Evolutionary conservation across 805 yeast genomes (phyloP), one percentile per base, ranked within the genome.

Genomic region (Candida ulmi): DNA sequence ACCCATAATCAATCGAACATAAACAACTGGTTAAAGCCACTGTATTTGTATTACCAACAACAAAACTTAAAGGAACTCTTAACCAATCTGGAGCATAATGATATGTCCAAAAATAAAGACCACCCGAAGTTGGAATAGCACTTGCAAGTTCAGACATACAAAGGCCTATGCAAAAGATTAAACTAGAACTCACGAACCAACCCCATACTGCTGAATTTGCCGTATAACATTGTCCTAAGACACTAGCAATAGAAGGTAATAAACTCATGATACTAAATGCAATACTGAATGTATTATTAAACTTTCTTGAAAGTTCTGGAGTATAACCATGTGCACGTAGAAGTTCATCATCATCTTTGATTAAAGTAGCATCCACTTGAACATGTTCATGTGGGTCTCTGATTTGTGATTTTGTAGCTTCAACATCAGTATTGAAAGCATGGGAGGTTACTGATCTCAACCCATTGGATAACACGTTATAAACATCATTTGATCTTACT

Each of bases 121-220:
- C 90, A 39, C 90, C 90, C 17, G 83, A 74, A 1, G 90, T 82
- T 21, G 91, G 90, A 47, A 79, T 72, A 1, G 88, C 74, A 28
- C 81, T 72, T 1, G 83, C 85, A 45, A 80, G 58, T 50, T 80
- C 83, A 6, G 84, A 68, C 78, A 83, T 74, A 15, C 82, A 67
- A 8, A 72, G 45, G 15, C 87, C 88, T n/a, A 78, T 71, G 9
- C 67, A 53, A 39, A 80, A 52, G 40, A 82, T 78, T 48, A 79
- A 76, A 11, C 66, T 43, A 5, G 78, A 70, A 26, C 85, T 70
- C 13, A 77, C 51, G 35, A 78, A 58, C 90, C 91, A 83, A 35
- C 86, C 83, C 90, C 90, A 83, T 12, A 60, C 48, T 9, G 71
- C 77, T 0, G 85, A 78, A 4, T 88, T 88, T 0, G 82, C 77